These are phyloP conservation scores for Tilletia caries DNA, from an alignment of 1,284 basidiomycete genomes.

Conservation along the genomic window DNA sequence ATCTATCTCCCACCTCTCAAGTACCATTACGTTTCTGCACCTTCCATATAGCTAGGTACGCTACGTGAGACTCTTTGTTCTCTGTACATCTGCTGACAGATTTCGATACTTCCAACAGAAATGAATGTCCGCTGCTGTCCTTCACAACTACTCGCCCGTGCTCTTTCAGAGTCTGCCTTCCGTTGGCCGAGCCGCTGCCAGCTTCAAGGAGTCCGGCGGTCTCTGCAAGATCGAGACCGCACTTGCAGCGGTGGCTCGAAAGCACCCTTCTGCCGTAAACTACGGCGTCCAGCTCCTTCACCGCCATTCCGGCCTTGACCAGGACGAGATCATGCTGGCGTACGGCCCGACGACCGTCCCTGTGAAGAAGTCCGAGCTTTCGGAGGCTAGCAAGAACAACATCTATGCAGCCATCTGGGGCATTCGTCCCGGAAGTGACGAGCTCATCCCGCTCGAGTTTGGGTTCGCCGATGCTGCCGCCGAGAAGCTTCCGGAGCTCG, in stretches of 20 bases:
- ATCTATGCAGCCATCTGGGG: background rate
- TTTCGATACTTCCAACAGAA: no score
- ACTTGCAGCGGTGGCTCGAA: background rate
- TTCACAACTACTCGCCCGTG: background rate
- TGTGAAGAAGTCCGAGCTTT: background rate
- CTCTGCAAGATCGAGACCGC: background rate
- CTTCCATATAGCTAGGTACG: no score
- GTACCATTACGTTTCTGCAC: no score
- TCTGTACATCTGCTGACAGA: no score
- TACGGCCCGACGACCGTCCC: background rate
- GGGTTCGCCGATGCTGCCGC: background rate
- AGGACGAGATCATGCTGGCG: background rate
- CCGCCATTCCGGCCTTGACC: background rate
- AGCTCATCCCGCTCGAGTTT: background rate
- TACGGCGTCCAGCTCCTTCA: conserved; percentile 2
- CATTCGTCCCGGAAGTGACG: background rate
- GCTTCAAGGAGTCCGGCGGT: background rate
- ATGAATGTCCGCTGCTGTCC: no score
- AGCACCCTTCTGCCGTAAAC: background rate
- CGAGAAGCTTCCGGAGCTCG: background rate
- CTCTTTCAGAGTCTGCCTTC: background rate
- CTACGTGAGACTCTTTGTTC: no score
- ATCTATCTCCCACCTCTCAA: no score
- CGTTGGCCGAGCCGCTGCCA: background rate
- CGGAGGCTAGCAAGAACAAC: background rate